phyloP scores from a whole-genome alignment of 1,284 basidiomycete species.

The Tylopilus sp. region DNA sequence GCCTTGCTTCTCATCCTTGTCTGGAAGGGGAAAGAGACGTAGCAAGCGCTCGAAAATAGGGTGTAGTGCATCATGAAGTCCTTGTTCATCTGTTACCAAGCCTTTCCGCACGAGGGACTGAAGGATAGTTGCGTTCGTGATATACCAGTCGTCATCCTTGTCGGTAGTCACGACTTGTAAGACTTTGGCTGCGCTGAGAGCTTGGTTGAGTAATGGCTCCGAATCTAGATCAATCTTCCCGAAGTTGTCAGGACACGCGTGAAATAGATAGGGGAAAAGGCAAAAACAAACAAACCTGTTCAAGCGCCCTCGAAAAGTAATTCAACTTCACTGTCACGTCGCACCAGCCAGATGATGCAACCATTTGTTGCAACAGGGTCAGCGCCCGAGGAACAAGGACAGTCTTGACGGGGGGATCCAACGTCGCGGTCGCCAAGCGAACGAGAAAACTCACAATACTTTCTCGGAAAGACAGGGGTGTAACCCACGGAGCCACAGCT shows the following conservation, averaged over 20 bases:
- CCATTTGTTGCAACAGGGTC: conserved; percentile 75
- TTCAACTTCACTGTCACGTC: conserved; percentile 91
- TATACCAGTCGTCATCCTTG: conserved; percentile 85
- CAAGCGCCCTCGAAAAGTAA: conserved; percentile 82
- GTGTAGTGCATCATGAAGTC: conserved; percentile 75
- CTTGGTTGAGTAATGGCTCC: conserved; percentile 64
- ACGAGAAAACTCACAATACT: conserved; percentile 93
- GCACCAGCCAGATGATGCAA: conserved; percentile 84
- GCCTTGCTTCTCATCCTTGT: conserved; percentile 72
- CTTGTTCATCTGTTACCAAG: conserved; percentile 72
- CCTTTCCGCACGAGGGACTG: conserved; percentile 88
- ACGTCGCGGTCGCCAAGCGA: conserved; percentile 75
- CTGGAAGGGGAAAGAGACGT: conserved; percentile 76
- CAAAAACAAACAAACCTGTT: conserved; percentile 57
- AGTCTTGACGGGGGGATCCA: conserved; percentile 61
- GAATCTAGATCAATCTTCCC: conserved; percentile 66
- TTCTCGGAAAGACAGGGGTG: conserved; percentile 80
- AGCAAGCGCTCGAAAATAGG: conserved; percentile 87
- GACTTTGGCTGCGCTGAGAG: conserved; percentile 85
- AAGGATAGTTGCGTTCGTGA: conserved; percentile 72
- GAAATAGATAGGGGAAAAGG: not conserved
- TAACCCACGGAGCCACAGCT: conserved; percentile 52
- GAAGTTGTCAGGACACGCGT: conserved; percentile 19
- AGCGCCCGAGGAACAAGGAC: conserved; percentile 77
- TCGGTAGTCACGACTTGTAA: conserved; percentile 84